Evolutionary conservation across 495 filamentous ascomycete species (phyloP), one percentile per base, ranked within the genome.

Genomic region (Talaromyces adpressus): DNA sequence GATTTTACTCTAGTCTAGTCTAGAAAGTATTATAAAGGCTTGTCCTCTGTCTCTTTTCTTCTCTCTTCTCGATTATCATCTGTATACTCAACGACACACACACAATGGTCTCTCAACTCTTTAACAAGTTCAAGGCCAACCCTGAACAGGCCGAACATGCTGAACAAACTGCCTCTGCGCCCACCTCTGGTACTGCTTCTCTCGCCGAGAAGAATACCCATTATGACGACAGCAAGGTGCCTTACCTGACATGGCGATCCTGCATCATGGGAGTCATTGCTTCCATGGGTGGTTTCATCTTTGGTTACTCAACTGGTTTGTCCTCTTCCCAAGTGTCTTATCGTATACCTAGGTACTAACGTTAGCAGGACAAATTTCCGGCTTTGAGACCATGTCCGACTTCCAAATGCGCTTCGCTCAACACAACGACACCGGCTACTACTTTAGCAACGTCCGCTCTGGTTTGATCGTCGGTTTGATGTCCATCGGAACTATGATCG

Each of bases 241-340:
- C 72, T 61, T 78, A 78, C 51, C 62, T 84, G 62, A 84, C 81
- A 27, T 76, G 76, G 70, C 75, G 78, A 3, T 78, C 81, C 0
- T 77, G 82, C 64, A 73, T 79, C 62, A 75, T 85, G 65, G 82
- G 81, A 60, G 59, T 84, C 51, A 71, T 82, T 62, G 82, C 82
- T 49, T 84, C 88, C 8, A 87, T 91, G 79, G 88, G 88, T 69
- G 88, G 88, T 65, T 87, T 91, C 71, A 86, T 91, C 63, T 91
- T 91, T 66, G 89, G 89, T 67, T 89, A 89, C 63, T 86, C 89
- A 34, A 91, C 87, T 65, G 81, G 79, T 79, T 74, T 63, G 70
- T 62, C 6, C 69, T 59, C 66, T 41, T 6, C 62, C 25, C 36
- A 27, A 41, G 14, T 25, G 11, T 7, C 56, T 65, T 18, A 4